Percentiles rank a stretch among this genome's conserved stretches.
These are phyloP conservation scores for Penicillium sclerotigenum DNA, from an alignment of 2,329 filamentous ascomycete species.

Conservation along the genomic window DNA sequence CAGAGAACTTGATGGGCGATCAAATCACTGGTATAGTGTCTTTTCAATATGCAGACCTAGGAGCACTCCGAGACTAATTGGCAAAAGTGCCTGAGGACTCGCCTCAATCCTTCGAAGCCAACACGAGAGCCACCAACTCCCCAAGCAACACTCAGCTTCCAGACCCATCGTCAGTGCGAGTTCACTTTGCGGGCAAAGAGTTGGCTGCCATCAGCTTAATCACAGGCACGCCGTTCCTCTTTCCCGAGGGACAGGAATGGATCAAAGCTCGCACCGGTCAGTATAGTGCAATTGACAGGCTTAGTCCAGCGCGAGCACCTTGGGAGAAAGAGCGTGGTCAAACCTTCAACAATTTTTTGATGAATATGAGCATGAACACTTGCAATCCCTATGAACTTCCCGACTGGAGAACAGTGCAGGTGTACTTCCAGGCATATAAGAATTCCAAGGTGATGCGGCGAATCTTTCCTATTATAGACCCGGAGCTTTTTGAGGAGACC, in stretches of 20 bases:
- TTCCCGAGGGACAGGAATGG: constrained; percentile 49
- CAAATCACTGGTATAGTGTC: constrained; percentile 20
- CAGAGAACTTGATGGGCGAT: constrained; percentile 28
- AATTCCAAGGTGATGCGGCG: constrained; percentile 39
- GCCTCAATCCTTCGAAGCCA: constrained; percentile 2
- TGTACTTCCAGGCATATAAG: constrained; percentile 33
- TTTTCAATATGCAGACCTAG: neutral
- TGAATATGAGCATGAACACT: constrained; percentile 19
- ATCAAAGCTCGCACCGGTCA: constrained; percentile 48
- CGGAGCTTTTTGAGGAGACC: constrained; percentile 47
- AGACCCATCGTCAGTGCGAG: constrained; percentile 34
- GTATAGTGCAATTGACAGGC: constrained; percentile 30
- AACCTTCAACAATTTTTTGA: constrained; percentile 20
- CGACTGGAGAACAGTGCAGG: constrained; percentile 28
- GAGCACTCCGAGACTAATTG: neutral
- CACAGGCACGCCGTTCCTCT: constrained; percentile 52
- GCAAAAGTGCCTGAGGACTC: constrained; percentile 5
- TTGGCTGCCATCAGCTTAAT: constrained; percentile 48
- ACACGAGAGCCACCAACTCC: constrained; percentile 17
- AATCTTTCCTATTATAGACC: constrained; percentile 52
- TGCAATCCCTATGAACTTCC: constrained; percentile 37
- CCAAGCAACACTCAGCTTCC: constrained; percentile 18
- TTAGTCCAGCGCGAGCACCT: constrained; percentile 27
- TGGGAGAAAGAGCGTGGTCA: constrained; percentile 38
- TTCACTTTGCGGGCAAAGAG: constrained; percentile 50